Percentiles rank a stretch among this genome's conserved stretches.
phyloP scores from a whole-genome alignment of 2,329 filamentous ascomycete genomes.

The Talaromyces sp. region DNA sequence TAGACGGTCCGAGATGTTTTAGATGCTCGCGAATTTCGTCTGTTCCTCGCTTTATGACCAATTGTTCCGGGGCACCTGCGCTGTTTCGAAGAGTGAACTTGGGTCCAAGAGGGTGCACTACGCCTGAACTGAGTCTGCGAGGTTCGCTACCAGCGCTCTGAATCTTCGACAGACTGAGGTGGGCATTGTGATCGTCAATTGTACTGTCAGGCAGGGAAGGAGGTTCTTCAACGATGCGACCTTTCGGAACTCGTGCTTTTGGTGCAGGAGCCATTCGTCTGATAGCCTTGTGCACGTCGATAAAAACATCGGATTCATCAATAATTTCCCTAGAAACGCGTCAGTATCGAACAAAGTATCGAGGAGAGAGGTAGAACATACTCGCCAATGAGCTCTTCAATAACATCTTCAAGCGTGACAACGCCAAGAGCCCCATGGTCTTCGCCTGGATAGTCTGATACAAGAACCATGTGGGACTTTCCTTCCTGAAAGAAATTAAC shows the following conservation, averaged over 20 bases:
- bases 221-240: constrained; percentile 52
- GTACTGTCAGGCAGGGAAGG: constrained; percentile 37
- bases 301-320: constrained; percentile 96
- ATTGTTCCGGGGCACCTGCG: constrained; percentile 29
- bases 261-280: constrained; percentile 83
- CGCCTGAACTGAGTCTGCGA: constrained; percentile 25
- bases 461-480: constrained; percentile 97
- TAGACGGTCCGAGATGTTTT: constrained; percentile 64
- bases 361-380: constrained; percentile 51
- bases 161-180: constrained; percentile 30
- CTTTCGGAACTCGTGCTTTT: constrained; percentile 65
- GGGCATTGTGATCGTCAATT: constrained; percentile 42
- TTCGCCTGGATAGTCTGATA: constrained; percentile 87
- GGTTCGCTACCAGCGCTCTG: constrained; percentile 25
- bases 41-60: constrained; percentile 51
- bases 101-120: constrained; percentile 38
- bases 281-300: constrained; percentile 98
- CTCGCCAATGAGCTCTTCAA: constrained; percentile 98
- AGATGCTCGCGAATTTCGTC: constrained; percentile 60
- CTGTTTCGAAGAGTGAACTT: constrained; percentile 42
- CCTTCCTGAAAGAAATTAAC: constrained; percentile 99
- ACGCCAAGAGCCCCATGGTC: constrained; percentile 88
- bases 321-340: constrained; percentile 77
- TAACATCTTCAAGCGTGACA: constrained; percentile 94
- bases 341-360: constrained; percentile 1